Evolutionary conservation across 2,329 filamentous ascomycete species (phyloP), one percentile per base, ranked within the genome.

Genomic region (Ophiostoma novo-ulmi): DNA sequence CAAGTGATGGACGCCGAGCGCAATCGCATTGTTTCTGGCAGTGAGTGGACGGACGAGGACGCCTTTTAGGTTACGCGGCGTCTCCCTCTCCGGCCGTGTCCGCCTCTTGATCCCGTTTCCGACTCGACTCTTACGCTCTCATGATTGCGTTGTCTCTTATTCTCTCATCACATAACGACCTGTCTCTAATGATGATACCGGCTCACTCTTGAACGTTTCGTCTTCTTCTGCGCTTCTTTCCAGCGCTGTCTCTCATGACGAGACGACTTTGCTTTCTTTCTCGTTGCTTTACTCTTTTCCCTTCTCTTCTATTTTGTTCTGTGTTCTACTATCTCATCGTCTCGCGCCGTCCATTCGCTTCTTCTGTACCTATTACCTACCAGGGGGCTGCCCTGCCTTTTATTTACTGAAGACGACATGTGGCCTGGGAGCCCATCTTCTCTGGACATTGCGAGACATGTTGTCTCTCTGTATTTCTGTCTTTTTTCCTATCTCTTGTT

Each of bases 31-130:
- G 80, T 85, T n/a, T 88, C 85, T 41, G 86, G 85, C 14, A 88
- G 87, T 78, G 88, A 89, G 76, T 90, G 88, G 88, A 88, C 87
- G 1, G 88, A 89, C 73, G 87, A 89, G 77, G 87, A 89, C 77
- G 84, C 81, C 48, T 88, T 83, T 75, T 88, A 76, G 58, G 48
- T 26, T 10, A 31, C 39, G 44, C 63, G 63, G 58, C 58, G 58
- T 17, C 26, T 35, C 14, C 26, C 58, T 35, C 26, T 35, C 6
- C 22, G 58, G 55, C 55, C 55, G 8, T 4, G 58, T 13, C 44
- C 52, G 48, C 8, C 48, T 5, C 48, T 14, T 8, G 44, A 17
- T 14, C 20, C 44, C 44, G 44, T 48, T 14, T 22, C 48, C n/a
- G n/a, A 22, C 52, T 58, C 52, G 22, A 48, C 44, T n/a, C 7